phyloP scores from a whole-genome alignment of 2,329 filamentous ascomycete genomes.

The Rutstroemia sp. region DNA sequence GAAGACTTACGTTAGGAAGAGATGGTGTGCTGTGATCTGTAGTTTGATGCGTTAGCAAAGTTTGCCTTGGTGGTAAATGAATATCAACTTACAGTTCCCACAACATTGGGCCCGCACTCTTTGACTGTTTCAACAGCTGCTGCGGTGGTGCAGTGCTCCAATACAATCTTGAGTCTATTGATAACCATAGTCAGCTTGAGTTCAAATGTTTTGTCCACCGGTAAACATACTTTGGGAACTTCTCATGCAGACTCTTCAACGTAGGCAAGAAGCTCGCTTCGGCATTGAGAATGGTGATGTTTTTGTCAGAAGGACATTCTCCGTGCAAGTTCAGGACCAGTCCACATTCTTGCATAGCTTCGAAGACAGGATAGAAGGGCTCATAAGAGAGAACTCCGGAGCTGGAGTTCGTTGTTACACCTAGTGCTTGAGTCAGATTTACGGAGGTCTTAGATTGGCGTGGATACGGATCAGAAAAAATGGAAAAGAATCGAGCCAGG shows the following conservation, averaged over 20 bases:
- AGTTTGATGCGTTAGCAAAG: background rate
- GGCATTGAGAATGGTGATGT: slow-evolving; percentile 28
- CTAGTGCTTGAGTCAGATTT: slow-evolving; percentile 34
- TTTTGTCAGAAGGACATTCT: slow-evolving; percentile 49
- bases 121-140: slow-evolving; percentile 72
- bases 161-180: slow-evolving; percentile 49
- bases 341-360: slow-evolving; percentile 74
- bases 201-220: no score
- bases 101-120: slow-evolving; percentile 68
- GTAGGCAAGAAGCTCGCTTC: slow-evolving; percentile 76
- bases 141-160: slow-evolving; percentile 83
- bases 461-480: background rate
- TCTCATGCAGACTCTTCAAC: slow-evolving; percentile 60
- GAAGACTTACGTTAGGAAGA: background rate
- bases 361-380: slow-evolving; percentile 68
- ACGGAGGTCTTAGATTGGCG: slow-evolving; percentile 40
- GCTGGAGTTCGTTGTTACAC: slow-evolving; percentile 58
- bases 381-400: slow-evolving; percentile 64
- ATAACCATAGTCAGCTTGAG: background rate
- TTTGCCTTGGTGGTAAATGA: background rate
- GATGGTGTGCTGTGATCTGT: background rate
- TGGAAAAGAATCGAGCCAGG: background rate
- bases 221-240: slow-evolving; percentile 52
- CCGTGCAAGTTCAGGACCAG: slow-evolving; percentile 87
- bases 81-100: slow-evolving; percentile 3